Evolutionary conservation across 768 basidiomycete genomes (phyloP), one percentile per base, ranked within the genome.

Genomic region (Leucocoprinus leucothites): DNA sequence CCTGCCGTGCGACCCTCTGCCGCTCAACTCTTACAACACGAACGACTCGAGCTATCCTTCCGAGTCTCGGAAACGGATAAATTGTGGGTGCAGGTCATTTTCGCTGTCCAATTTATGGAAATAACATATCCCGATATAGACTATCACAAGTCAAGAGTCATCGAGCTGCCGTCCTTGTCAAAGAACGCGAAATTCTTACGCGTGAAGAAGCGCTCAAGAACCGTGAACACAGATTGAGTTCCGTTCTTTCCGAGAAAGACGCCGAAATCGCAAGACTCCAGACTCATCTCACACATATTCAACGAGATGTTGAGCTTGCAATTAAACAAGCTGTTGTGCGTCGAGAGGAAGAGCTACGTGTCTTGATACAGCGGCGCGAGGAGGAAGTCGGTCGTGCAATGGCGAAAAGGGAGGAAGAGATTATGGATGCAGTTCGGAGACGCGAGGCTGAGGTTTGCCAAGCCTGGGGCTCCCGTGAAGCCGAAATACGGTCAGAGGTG

Each of bases 1-100:
- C 91, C 91, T 3, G 89, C 89, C 1, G 89, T 91, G 87, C 82
- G 91, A 36, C 91, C 91, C 1, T 91, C 89, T 0, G 88, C 89
- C 0, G 78, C 82, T 7, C 89, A 91, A 64, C 79, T 93, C 8
- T 80, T 93, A 14, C 87, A 89, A 62, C 86, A 91, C 58, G 91
- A 94, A 63, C 81, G 89, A 0, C 63, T 93, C 3, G 81, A 86
- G 35, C 76, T 89, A 13, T 84, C 85, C 0, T 78, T 79, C 63
- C 89, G 88, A 62, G 83, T 91, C 16, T 68, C 81, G 8, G 90
- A 92, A 63, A 82, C 89, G 0, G 86, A 91, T 61, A 91, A 89
- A 61, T 84, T 91, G 91, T 89, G 34, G 6, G 57, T 25, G 81
- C 51, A 19, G n/a, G 51, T 25, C 34, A 18, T 34, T 14, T 18